phyloP scores from a whole-genome alignment of 2,329 filamentous ascomycete species.

The Pseudogymnoascus destructans region DNA sequence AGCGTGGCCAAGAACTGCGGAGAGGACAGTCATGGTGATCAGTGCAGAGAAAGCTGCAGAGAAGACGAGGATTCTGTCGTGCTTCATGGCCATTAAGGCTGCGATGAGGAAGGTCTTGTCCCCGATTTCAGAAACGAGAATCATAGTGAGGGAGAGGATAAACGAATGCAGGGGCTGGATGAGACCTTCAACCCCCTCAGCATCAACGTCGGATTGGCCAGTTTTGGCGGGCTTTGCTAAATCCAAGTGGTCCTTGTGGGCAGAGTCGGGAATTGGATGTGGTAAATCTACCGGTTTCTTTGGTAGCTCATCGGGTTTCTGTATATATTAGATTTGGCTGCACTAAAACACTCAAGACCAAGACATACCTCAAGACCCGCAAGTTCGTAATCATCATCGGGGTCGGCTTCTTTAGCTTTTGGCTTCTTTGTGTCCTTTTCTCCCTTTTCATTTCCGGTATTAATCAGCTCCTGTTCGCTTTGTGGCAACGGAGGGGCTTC shows the following conservation, averaged over 20 bases:
- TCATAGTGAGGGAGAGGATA: conserved; percentile 89
- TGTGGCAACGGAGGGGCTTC: conserved; percentile 72
- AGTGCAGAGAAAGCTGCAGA: conserved; percentile 86
- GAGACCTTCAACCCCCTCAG: conserved; percentile 42
- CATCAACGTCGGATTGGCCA: conserved; percentile 26
- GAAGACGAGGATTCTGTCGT: conserved; percentile 85
- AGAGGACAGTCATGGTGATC: conserved; percentile 88
- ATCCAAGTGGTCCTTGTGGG: conserved; percentile 51
- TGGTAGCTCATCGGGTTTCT: conserved; percentile 76
- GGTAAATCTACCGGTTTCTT: conserved; percentile 64
- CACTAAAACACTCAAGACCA: not conserved
- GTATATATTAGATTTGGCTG: conserved; percentile 18
- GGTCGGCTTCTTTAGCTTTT: conserved; percentile 21
- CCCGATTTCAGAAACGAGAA: conserved; percentile 88
- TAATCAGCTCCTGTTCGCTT: conserved; percentile 61
- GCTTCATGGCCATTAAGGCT: conserved; percentile 98
- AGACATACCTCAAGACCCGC: conserved; percentile 44
- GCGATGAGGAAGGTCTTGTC: conserved; percentile 98
- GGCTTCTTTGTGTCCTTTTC: conserved; percentile 31
- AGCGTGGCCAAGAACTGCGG: conserved; percentile 81
- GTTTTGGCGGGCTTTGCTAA: conserved; percentile 31
- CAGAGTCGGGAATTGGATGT: conserved; percentile 52
- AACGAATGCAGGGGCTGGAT: conserved; percentile 81
- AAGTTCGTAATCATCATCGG: conserved; percentile 28
- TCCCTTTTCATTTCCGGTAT: conserved; percentile 27